These are phyloP conservation scores for Toxicodendron radicans DNA, from an alignment of 345 rosid species.

Conservation along the genomic window DNA sequence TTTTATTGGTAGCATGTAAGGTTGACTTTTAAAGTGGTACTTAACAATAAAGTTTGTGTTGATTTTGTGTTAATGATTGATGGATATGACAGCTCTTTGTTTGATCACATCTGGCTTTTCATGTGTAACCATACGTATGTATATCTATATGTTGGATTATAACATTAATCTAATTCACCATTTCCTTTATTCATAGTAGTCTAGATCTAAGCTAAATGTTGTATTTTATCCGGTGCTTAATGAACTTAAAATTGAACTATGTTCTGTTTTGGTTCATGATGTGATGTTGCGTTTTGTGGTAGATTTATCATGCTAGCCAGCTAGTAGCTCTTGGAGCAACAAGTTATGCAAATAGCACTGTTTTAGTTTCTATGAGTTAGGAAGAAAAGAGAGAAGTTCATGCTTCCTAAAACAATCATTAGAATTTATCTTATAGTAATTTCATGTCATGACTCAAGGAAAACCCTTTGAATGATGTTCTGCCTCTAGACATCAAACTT, in stretches of 20 bases:
- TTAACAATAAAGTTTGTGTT: neutral
- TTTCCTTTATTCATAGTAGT: neutral
- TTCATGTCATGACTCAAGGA: neutral
- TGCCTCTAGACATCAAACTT: neutral
- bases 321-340: neutral
- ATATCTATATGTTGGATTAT: neutral
- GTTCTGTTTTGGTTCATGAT: neutral
- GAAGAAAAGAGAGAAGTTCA: neutral
- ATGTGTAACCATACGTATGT: neutral
- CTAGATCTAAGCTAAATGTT: slow-evolving; percentile 7
- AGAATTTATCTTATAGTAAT: neutral
- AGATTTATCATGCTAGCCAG: neutral
- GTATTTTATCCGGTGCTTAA: neutral
- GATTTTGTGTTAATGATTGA: neutral
- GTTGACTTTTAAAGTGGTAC: slow-evolving; percentile 8
- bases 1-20: neutral
- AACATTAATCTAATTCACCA: neutral
- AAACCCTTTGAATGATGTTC: neutral
- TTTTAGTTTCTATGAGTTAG: slow-evolving; percentile 9
- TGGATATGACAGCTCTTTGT: neutral
- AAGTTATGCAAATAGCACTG: neutral
- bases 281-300: neutral
- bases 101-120: neutral
- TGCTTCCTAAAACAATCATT: slow-evolving; percentile 1
- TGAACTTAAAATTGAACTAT: neutral